Base-by-base conservation (phyloP, 23 red algal genomes). In the Porphyridium purpureum region DNA sequence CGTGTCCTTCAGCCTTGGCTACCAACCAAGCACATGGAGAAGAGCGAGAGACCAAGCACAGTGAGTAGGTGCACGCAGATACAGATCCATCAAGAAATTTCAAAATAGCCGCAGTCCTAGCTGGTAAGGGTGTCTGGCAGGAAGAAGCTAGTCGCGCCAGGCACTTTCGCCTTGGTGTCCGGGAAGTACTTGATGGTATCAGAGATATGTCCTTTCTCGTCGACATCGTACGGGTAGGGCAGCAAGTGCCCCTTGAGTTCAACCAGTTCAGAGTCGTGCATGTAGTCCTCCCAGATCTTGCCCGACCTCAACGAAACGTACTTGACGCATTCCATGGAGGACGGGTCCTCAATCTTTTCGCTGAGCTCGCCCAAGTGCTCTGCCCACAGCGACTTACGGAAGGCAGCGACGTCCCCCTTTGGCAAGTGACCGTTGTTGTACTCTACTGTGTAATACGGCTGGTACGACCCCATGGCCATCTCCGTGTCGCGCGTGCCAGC, bases 401-500 rank as follows among this genome's bases (percentile, higher is more conserved):
- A 85, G 24, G 60, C 60, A 11, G 69, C 80, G 31, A 85, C 69
- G 33, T 85, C 69, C 8, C 80, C 80, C 32, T 60, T 25, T 11
- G 80, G 80, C 7, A 70, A 25, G 29, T 27, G 29, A 7, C 38
- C 11, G 24, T 56, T 60, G 36, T 11, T 44, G 17, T 11, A 11
- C 11, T 17, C 17, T 11, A 44, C 38, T 11, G 38, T 24, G 52
- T 85, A 33, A 42, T 74, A 66, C 7, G 67, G 68, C 33, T 85
- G 80, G 67, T 69, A 85, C 35, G 58, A 49, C 60, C 36, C 46
- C 14, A 74, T 42, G 5, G 67, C 66, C 33, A 85, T 85, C 50
- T 85, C 80, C 29, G 80, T 73, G 31, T 85, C 80, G 0, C 80
- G 80, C 29, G 67, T 64, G 22, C 80, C 80, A 35, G 69, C 69